Base-by-base conservation (phyloP, 441 rosid species). In the Biscutella laevigata region DNA sequence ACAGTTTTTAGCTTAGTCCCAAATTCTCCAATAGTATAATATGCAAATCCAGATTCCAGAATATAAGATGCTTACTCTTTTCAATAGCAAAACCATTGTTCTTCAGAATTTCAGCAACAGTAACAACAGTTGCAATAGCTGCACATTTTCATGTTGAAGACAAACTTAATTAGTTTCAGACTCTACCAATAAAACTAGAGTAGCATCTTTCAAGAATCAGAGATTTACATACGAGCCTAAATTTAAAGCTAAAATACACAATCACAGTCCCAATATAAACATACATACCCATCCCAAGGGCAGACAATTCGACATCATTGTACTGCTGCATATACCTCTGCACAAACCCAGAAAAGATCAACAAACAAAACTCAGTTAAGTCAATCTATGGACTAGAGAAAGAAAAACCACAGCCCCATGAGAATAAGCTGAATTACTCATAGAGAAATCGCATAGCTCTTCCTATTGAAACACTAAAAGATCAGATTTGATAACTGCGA, bases 301-400 rank as follows among this genome's bases (percentile, higher is more conserved):
- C 95, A 39, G 98, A 90, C 28, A 87, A 79, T 42, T 87, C 95
- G 25, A 90, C 98, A 45, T 87, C 96, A 22, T 64, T 63, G 78
- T 79, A 69, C 53, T 87, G 98, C 74, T 87, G 96, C 95, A 90
- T 84, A 45, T 86, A 90, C 68, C 92, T 87, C 95, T 86, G 88
- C 72, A 5, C 34, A 46, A 32, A 27, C 8, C 2, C 7, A 8
- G 15, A 39, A 4, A 49, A n/a, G 0, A 13, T 30, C 57, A 59
- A 15, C 9, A 50, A 33, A 11, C 6, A 14, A 26, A 35, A 30
- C 22, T 24, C n/a, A 2, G 47, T 34, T 43, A 7, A 11, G 7
- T 11, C 58, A 42, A 40, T 16, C 26, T 10, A 20, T 21, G 1
- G 4, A 29, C 13, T 3, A 21, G 14, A 10, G 3, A 45, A 7